phyloP scores from a whole-genome alignment of 2,329 filamentous ascomycete species.

The Ophiosphaerella herpotricha region DNA sequence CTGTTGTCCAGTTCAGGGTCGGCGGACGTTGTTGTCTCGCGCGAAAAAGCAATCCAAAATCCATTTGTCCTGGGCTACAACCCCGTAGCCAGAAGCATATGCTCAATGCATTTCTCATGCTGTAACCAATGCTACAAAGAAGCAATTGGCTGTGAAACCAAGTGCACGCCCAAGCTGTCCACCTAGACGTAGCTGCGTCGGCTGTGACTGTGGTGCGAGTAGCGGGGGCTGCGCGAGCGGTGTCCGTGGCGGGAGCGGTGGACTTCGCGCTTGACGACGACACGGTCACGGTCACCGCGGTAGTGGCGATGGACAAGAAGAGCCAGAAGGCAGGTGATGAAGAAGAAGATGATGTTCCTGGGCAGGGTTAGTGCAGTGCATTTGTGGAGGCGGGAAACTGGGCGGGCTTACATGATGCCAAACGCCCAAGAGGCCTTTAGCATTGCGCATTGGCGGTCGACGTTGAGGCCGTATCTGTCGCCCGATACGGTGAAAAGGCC shows the following conservation, averaged over 20 bases:
- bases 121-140: too few relatives aligned
- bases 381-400: too few relatives aligned
- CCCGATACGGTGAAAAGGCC: constrained; percentile 64
- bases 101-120: too few relatives aligned
- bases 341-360: constrained; percentile 47
- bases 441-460: constrained; percentile 85
- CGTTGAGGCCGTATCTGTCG: constrained; percentile 55
- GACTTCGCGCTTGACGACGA: constrained; percentile 59
- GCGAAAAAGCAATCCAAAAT: too few relatives aligned
- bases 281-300: constrained; percentile 51
- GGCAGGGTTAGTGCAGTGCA: constrained; percentile 23
- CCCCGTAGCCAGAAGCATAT: too few relatives aligned
- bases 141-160: too few relatives aligned
- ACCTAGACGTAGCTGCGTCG: constrained; percentile 47
- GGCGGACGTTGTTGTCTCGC: too few relatives aligned
- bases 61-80: too few relatives aligned
- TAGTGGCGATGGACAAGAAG: constrained; percentile 57
- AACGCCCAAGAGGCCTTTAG: constrained; percentile 89
- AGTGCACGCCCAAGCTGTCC: too few relatives aligned
- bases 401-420: constrained; percentile 72
- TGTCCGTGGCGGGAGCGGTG: constrained; percentile 52
- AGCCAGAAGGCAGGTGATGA: constrained; percentile 60
- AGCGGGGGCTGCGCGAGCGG: constrained; percentile 44
- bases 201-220: constrained; percentile 41
- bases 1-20: background rate